Conservation (phyloP, 1,139 yeast species). For the Blastobotrys arbuscula region DNA sequence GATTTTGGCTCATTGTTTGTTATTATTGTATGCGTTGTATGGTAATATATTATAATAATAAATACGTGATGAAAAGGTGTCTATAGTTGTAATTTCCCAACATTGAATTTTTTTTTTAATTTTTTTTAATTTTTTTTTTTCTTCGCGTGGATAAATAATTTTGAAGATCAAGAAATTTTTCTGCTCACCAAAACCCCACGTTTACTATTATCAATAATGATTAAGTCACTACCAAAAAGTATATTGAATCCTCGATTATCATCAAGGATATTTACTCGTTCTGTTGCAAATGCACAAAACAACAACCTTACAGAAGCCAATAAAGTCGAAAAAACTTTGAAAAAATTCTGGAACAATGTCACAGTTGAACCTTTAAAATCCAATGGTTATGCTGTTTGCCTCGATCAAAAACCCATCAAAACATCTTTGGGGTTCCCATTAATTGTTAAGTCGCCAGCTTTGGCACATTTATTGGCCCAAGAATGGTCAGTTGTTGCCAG, state of each 20-base stretch:
- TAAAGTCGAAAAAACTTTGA: slow-evolving; percentile 61
- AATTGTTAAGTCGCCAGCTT: slow-evolving; percentile 48
- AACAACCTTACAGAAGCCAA: slow-evolving; percentile 55
- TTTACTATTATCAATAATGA: neutral
- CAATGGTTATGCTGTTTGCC: slow-evolving; percentile 46
- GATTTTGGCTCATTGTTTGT: slow-evolving; percentile 6
- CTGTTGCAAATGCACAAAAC: slow-evolving; percentile 16
- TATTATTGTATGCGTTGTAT: neutral
- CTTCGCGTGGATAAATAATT: neutral
- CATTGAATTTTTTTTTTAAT: too few species aligned
- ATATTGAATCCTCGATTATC: neutral
- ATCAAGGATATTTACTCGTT: neutral
- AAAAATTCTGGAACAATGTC: slow-evolving; percentile 83
- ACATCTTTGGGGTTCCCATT: slow-evolving; percentile 79
- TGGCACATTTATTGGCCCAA: slow-evolving; percentile 73
- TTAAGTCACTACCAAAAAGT: neutral
- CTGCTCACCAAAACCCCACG: neutral
- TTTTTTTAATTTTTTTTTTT: neutral
- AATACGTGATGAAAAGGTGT: neutral
- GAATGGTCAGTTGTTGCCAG: slow-evolving; percentile 83
- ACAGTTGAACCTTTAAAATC: slow-evolving; percentile 37
- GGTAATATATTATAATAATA: neutral
- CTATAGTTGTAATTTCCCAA: neutral
- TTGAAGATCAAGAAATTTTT: neutral
- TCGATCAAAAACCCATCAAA: slow-evolving; percentile 71